Evolutionary conservation across 129 eudicot genomes (phyloP).

Genomic region (Flaveria robusta): DNA sequence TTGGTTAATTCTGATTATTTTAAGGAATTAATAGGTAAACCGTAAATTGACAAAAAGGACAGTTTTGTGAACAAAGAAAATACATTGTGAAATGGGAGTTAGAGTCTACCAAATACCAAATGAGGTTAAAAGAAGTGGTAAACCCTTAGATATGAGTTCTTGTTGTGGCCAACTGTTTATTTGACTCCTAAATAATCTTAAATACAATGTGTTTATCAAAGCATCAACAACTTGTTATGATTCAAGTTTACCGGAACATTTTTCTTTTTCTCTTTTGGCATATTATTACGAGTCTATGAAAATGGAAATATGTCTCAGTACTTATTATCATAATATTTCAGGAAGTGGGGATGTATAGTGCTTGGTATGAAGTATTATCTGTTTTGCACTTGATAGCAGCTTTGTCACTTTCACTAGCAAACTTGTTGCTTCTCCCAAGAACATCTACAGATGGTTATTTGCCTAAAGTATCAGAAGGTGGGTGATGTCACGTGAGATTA

Average conservation of each 20-base stretch:
- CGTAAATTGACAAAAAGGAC: neutral
- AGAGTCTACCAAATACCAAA: neutral
- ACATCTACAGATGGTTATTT: slow-evolving; percentile 80
- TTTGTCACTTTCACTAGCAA: slow-evolving; percentile 75
- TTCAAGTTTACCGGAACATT: neutral
- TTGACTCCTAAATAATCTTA: neutral
- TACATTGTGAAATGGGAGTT: neutral
- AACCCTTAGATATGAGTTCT: neutral
- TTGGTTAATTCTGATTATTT: neutral
- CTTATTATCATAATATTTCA: slow-evolving; percentile 36
- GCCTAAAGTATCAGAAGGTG: slow-evolving; percentile 97
- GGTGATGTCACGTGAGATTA: slow-evolving; percentile 18
- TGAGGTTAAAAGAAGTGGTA: neutral
- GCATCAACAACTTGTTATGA: neutral
- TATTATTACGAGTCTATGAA: neutral
- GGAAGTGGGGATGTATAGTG: slow-evolving; percentile 85
- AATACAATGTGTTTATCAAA: neutral
- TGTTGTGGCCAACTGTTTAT: neutral
- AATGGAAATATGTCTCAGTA: slow-evolving; percentile 24
- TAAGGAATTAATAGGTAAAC: neutral
- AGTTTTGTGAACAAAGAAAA: neutral
- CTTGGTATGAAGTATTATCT: slow-evolving; percentile 96
- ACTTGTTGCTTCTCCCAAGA: slow-evolving; percentile 89
- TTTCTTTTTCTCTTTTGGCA: neutral
- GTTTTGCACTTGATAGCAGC: slow-evolving; percentile 97